Evolutionary conservation across 2,329 filamentous ascomycete genomes (phyloP).

Genomic region (Microascus cirrosus): DNA sequence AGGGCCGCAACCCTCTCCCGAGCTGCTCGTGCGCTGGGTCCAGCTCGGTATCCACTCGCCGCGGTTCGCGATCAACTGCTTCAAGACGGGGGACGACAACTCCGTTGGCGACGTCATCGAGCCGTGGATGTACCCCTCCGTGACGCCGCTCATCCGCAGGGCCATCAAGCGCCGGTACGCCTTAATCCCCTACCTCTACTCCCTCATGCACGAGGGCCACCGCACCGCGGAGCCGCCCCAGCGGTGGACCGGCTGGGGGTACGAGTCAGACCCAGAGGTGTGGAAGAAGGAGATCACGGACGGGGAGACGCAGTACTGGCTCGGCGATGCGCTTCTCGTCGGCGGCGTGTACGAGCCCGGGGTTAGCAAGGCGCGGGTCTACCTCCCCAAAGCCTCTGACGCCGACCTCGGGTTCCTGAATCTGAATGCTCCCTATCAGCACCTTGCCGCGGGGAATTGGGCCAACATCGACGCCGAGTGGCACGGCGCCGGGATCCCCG

Average conservation of each 20-base stretch:
- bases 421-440: conserved; percentile 47
- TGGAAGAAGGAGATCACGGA: conserved; percentile 50
- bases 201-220: conserved; percentile 51
- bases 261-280: conserved; percentile 53
- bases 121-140: conserved; percentile 66
- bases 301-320: conserved; percentile 64
- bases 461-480: conserved; percentile 26
- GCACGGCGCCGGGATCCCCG: conserved; percentile 25
- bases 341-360: conserved; percentile 57
- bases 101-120: conserved; percentile 62
- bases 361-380: conserved; percentile 40
- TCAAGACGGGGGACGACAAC: conserved; percentile 60
- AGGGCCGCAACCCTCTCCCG: conserved; percentile 59
- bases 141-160: conserved; percentile 48
- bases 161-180: conserved; percentile 62
- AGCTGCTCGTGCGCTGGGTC: conserved; percentile 62
- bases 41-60: conserved; percentile 60
- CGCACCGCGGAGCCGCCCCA: conserved; percentile 51
- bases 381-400: conserved; percentile 48
- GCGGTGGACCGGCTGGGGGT: conserved; percentile 64
- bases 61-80: conserved; percentile 68
- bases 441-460: conserved; percentile 34
- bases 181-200: conserved; percentile 62
- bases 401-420: conserved; percentile 50
- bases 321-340: conserved; percentile 54